Conservation (phyloP, 1,284 basidiomycete species). For the Schizophyllum commune region DNA sequence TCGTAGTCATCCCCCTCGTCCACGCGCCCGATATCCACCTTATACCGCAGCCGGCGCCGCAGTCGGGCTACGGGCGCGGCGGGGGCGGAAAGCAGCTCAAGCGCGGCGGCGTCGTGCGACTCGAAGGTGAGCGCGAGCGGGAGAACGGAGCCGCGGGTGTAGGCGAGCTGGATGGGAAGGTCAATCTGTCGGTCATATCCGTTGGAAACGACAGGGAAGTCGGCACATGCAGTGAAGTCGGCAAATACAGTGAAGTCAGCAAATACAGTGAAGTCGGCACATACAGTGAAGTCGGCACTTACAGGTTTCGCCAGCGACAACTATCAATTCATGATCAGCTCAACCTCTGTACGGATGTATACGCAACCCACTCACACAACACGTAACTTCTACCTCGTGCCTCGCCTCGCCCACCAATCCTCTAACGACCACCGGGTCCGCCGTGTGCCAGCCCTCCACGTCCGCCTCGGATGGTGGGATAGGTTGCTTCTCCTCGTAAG, state of each 20-base stretch:
- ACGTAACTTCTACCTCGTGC: neutral
- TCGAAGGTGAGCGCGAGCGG: conserved; percentile 26
- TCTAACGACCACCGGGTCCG: neutral
- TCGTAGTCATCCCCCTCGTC: conserved; percentile 15
- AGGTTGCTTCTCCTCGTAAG: no score
- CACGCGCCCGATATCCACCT: conserved; percentile 4
- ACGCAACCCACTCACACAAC: no score
- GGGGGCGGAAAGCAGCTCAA: conserved; percentile 26
- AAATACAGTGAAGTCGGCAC: no score
- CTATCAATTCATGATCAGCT: no score
- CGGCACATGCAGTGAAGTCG: no score
- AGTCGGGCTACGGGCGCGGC: conserved; percentile 23
- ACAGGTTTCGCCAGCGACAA: no score
- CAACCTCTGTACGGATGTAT: no score
- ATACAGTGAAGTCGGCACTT: no score
- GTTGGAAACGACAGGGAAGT: no score
- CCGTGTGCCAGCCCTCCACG: conserved; percentile 20
- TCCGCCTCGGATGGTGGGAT: conserved; percentile 25
- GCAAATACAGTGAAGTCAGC: no score
- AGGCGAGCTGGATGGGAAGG: conserved; percentile 28
- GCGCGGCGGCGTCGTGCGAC: conserved; percentile 23
- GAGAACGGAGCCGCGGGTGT: conserved; percentile 32
- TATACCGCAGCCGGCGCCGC: conserved; percentile 19
- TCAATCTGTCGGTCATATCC: conserved; percentile 25
- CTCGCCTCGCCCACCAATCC: neutral